These are phyloP conservation scores for Botrytis sinoallii DNA, from an alignment of 2,329 filamentous ascomycete species.

Conservation along the genomic window DNA sequence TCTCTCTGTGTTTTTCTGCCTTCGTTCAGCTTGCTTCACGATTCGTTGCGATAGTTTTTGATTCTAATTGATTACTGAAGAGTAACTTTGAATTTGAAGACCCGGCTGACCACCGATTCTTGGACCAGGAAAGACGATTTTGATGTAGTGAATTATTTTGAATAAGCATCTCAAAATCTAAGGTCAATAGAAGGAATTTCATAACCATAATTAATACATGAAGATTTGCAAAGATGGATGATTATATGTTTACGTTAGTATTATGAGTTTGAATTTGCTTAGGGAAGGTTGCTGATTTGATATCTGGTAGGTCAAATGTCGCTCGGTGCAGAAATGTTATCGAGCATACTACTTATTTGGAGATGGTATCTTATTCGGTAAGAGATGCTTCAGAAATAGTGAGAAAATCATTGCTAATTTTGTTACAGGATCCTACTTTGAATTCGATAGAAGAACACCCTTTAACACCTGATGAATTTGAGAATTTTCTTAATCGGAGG, in stretches of 20 bases:
- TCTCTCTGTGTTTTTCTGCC: background rate
- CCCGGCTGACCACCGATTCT: background rate
- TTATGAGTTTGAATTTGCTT: background rate
- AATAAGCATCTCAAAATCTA: background rate
- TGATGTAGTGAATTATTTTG: background rate
- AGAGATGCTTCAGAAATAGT: slow-evolving; percentile 2
- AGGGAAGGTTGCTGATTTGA: background rate
- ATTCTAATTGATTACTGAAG: background rate
- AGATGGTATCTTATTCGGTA: slow-evolving; percentile 38
- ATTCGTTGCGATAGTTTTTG: background rate
- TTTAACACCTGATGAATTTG: slow-evolving; percentile 36
- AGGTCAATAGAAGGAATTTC: background rate
- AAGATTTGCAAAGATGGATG: slow-evolving; percentile 33
- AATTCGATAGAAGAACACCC: slow-evolving; percentile 37
- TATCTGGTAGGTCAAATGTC: slow-evolving; percentile 28
- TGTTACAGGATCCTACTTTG: slow-evolving; percentile 31
- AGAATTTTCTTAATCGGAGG: slow-evolving; percentile 36
- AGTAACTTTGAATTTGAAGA: background rate
- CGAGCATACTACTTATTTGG: slow-evolving; percentile 35
- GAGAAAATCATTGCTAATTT: background rate
- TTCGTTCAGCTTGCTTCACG: background rate
- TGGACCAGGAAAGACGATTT: background rate
- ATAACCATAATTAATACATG: background rate
- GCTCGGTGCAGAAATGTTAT: slow-evolving; percentile 29
- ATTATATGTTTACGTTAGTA: slow-evolving; percentile 37